These are phyloP conservation scores for Sugiyamaella qingdaonensis DNA, from an alignment of 805 yeast genomes.

Conservation along the genomic window DNA sequence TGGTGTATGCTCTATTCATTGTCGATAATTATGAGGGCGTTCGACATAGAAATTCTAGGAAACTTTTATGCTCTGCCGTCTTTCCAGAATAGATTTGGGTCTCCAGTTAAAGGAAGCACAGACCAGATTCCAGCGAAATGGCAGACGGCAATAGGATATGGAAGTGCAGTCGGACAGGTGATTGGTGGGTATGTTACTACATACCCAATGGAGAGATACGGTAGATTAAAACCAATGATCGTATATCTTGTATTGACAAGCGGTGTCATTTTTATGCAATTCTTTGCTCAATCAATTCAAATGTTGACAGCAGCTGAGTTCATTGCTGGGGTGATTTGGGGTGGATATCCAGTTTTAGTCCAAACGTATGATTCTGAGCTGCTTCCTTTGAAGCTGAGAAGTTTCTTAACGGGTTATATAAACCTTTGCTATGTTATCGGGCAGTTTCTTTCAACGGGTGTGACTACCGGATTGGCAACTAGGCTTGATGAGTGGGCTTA, in stretches of 20 bases:
- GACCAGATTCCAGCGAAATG: slow-evolving; percentile 29
- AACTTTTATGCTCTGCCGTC: slow-evolving; percentile 44
- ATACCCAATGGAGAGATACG: slow-evolving; percentile 40
- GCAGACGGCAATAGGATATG: slow-evolving; percentile 28
- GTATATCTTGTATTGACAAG: slow-evolving; percentile 31
- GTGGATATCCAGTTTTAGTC: slow-evolving; percentile 46
- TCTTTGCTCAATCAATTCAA: slow-evolving; percentile 40
- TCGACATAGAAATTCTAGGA: slow-evolving; percentile 39
- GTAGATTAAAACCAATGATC: slow-evolving; percentile 43
- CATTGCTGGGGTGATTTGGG: slow-evolving; percentile 43
- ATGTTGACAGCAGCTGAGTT: slow-evolving; percentile 37
- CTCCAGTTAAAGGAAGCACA: slow-evolving; percentile 17
- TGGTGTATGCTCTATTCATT: slow-evolving; percentile 13
- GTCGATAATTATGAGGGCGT: slow-evolving; percentile 44
- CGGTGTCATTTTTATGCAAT: slow-evolving; percentile 42
- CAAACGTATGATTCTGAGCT: slow-evolving; percentile 52
- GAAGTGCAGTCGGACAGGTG: slow-evolving; percentile 37
- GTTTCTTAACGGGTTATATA: slow-evolving; percentile 46
- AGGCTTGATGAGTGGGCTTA: slow-evolving; percentile 37
- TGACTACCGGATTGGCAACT: slow-evolving; percentile 36
- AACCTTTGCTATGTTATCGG: slow-evolving; percentile 55
- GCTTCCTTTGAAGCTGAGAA: slow-evolving; percentile 46
- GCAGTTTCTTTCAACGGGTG: slow-evolving; percentile 51
- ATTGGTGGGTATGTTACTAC: slow-evolving; percentile 45
- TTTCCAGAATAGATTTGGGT: slow-evolving; percentile 41